Evolutionary conservation across 306 rosid genomes (phyloP), one percentile per base, ranked within the genome.

Genomic region (Trichosanthes cucumerina): DNA sequence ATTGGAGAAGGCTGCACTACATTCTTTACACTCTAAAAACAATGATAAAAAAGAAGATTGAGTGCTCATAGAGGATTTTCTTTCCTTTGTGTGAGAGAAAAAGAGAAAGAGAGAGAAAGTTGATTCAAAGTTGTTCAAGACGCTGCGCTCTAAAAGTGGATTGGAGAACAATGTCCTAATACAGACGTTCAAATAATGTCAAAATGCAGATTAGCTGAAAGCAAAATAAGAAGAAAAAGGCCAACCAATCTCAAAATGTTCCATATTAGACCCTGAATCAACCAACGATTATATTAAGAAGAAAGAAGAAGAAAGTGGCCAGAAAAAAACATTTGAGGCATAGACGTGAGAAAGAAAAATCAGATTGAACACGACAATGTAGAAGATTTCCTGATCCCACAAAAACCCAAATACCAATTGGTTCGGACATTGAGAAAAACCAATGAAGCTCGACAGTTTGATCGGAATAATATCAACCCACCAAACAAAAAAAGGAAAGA

Each of bases 321-420:
- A 18, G 72, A 65, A 68, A 39, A 19, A 65, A 19, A 15, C 73
- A 68, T 41, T 0, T 69, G 28, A 69, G 34, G 10, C 50, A 72
- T 46, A 72, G 26, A 46, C 59, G 23, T 24, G 57, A 71, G 57
- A 71, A 11, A 70, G 57, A 26, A 71, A 46, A 72, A 44, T 24
- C 23, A 44, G 36, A 70, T 70, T 68, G 75, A 70, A 44, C 18
- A 39, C 56, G 56, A 73, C 56, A 73, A 73, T 49, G 77, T 60
- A 47, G 5, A 49, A 28, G 44, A 9, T 73, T 47, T 71, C 39
- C 58, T 31, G 78, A 73, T 73, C 78, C 76, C 38, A 70, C 56
- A 23, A 13, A 70, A 70, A 44, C 76, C 76, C 78, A 31, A 31
- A 31, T 73, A 10, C 62, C 46, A 31, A 73, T 73, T 73, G 49